Base-by-base conservation (phyloP, 2,329 filamentous ascomycete species). In the Pestalotiopsis sp. region DNA sequence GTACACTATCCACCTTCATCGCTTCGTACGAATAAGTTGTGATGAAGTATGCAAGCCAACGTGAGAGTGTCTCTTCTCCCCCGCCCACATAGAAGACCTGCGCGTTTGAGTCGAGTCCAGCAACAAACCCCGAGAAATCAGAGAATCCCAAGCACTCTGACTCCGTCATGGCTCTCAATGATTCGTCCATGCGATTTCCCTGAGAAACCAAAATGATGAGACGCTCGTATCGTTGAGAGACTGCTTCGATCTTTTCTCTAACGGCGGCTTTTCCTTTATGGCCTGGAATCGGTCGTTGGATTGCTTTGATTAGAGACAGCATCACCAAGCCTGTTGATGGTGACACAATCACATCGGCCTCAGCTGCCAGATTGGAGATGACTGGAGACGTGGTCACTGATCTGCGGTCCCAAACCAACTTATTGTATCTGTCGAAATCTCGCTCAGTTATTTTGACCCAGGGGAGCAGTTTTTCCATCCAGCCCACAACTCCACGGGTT, bases 331-430 rank as follows among this genome's bases (percentile, higher is more conserved):
- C 94, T 0, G 87, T 89, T 0, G 83, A 84, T 0, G 93, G 89
- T 0, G 93, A 93, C 4, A 95, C 74, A 1, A 92, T 87, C 3
- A 97, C 79, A 73, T 97, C 94, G 2, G 93, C 91, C 77, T 94
- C 92, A 5, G 82, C 80, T 1, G 80, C 79, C 1, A 86, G 77
- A 0, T 80, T 71, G 0, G 82, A 84, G 3, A 74, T 69, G 2
- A 80, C 68, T n/a, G 79, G 77, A 7, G 80, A 80, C n/a, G 78
- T 76, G 31, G 72, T 70, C 27, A 78, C 73, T 62, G 78, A 75
- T 66, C 71, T 77, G 31, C 66, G 78, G 67, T 76, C 70, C 82
- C 81, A 82, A 11, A 70, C 49, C 41, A 77, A 67, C 5, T 75
- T 77, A 59, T 82, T 80, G 71, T 82, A 78, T 5, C 76, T 75